Evolutionary conservation across 179 eudicot genomes (phyloP), one percentile per base, ranked within the genome.

Genomic region (Patellifolia procumbens): DNA sequence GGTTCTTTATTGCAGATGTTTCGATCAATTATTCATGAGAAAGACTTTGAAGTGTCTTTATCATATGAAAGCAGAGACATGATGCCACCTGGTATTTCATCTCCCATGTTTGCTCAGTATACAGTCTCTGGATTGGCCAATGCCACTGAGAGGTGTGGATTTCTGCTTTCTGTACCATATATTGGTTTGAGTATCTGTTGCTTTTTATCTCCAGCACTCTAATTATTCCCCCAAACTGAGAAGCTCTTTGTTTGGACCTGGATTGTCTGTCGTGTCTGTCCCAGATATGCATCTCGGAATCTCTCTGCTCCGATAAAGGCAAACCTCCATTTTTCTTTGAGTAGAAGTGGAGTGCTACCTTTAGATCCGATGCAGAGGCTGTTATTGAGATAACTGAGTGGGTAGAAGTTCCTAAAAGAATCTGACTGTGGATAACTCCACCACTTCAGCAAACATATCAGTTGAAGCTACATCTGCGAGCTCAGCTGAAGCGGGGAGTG

Each of bases 291-390:
- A 70, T 85, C 92, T 67, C 87, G 97, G 59, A 93, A 95, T 77
- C 90, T 95, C 68, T 95, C 98, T 55, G 83, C 96, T 63, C 99
- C 99, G 55, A 79, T 93, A 88, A 95, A 95, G 85, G 98, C 97
- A 82, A 95, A 85, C 79, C 81, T 95, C 49, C 99, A 95, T 79
- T 95, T 95, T 79, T 90, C 97, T 77, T 89, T 95, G 70, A 89
- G 92, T 79, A 87, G 92, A 87, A 95, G 94, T 81, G 97, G 99
- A 31, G 77, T 91, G 32, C 83, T 95, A 74, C 74, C 91, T 64
- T 87, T 93, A 76, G 99, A 95, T 79, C 86, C n/a, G n/a, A 94
- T 59, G 95, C 97, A n/a, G 98, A 95, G 77, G 98, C 98, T 75
- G 89, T 91, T 68, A 77, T 93, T 81, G 98, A 93, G 83, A 88